Conservation (phyloP, 176 grass and related monocot species). For the Otatea glauca region DNA sequence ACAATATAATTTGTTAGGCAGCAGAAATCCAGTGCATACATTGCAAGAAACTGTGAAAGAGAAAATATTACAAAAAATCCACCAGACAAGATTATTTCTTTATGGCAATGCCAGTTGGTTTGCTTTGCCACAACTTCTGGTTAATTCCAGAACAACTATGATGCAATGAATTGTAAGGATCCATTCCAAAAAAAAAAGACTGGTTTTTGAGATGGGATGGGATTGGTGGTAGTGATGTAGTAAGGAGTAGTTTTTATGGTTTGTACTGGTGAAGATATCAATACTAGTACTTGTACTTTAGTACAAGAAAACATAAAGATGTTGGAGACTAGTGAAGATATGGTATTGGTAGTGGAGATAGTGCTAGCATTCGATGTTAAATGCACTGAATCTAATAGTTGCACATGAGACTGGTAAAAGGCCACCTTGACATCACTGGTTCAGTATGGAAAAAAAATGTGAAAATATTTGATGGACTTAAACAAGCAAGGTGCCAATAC, state of each 20-base stretch:
- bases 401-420: neutral
- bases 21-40: conserved; percentile 8
- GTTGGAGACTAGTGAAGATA: neutral
- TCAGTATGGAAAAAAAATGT: neutral
- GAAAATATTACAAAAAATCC: neutral
- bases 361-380: neutral
- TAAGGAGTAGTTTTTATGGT: neutral
- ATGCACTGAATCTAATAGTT: neutral
- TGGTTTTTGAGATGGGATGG: neutral
- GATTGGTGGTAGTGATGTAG: neutral
- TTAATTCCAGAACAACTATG: conserved; percentile 4
- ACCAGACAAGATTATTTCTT: neutral
- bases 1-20: conserved; percentile 20
- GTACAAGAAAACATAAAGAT: neutral
- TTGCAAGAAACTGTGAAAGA: neutral
- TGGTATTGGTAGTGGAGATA: neutral
- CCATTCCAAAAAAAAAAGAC: neutral
- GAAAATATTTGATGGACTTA: neutral
- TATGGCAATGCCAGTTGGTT: neutral
- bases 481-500: neutral
- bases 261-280: neutral
- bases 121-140: neutral
- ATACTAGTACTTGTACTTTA: neutral
- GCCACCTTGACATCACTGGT: neutral
- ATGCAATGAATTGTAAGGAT: neutral